Evolutionary conservation across 768 basidiomycete genomes (phyloP).

Genomic region (Suillus ampliporus): DNA sequence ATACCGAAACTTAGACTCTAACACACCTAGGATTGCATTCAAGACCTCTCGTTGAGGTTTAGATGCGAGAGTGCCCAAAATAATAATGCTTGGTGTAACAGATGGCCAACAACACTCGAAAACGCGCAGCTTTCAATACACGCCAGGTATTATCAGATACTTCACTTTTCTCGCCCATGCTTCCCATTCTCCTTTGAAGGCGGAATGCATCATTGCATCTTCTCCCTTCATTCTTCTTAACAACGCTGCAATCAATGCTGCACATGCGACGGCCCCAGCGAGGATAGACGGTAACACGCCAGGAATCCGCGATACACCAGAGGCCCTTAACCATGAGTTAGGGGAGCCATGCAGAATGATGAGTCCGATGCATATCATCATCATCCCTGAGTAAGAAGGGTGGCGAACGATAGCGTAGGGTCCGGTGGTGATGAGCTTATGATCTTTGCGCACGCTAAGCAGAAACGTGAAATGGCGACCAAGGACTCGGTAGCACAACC

Average conservation of each 20-base stretch:
- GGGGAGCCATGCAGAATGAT: conserved; percentile 9
- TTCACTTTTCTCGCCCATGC: conserved; percentile 35
- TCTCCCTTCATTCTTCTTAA: conserved; percentile 23
- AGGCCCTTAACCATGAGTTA: conserved; percentile 21
- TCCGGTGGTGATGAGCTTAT: conserved; percentile 23
- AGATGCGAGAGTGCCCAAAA: neutral
- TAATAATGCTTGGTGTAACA: neutral
- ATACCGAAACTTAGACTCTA: no score
- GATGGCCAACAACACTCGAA: neutral
- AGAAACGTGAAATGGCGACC: conserved; percentile 26
- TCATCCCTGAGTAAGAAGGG: conserved; percentile 27
- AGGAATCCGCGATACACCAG: conserved; percentile 14
- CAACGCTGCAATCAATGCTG: neutral
- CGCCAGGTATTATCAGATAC: conserved; percentile 38
- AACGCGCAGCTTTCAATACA: conserved; percentile 26
- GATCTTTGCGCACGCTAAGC: conserved; percentile 19
- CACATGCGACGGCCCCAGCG: neutral
- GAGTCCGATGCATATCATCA: conserved; percentile 9
- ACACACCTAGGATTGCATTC: conserved; percentile 27
- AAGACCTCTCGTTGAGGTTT: neutral
- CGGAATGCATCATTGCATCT: conserved; percentile 34
- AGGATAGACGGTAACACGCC: neutral
- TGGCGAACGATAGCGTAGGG: conserved; percentile 29
- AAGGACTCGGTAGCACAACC: conserved; percentile 23
- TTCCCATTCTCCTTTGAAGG: conserved; percentile 42